A percentile compares a stretch with the other conserved stretches of the same genome.
Conservation (phyloP, 768 basidiomycete genomes). For the Galerina sulciceps region DNA sequence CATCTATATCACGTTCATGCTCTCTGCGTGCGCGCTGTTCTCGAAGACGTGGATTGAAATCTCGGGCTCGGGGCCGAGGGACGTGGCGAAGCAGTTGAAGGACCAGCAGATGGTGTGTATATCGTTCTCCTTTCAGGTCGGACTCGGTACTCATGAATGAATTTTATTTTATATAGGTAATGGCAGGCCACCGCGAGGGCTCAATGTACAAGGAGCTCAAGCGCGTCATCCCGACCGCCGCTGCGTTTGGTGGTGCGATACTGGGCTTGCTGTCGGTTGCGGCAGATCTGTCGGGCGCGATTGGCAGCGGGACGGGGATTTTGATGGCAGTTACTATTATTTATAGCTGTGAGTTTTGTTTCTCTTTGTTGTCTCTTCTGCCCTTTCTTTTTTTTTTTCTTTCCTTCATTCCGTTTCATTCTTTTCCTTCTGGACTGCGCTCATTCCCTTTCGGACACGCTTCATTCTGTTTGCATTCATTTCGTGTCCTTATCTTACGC, state of each 20-base stretch:
- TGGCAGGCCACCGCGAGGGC: constrained; percentile 92
- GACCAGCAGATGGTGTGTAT: constrained; percentile 91
- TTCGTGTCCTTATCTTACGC: too few species aligned
- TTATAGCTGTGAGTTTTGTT: constrained; percentile 75
- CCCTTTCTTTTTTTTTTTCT: neutral
- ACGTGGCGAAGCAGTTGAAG: constrained; percentile 97
- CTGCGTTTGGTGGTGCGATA: constrained; percentile 96
- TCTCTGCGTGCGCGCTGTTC: constrained; percentile 94
- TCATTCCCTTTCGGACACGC: too few species aligned
- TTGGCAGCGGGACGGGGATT: constrained; percentile 95
- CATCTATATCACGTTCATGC: constrained; percentile 91
- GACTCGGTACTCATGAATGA: neutral
- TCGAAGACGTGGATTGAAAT: constrained; percentile 99
- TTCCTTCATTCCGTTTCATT: neutral
- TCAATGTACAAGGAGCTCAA: constrained; percentile 99
- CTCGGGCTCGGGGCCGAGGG: constrained; percentile 92
- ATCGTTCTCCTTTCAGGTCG: neutral
- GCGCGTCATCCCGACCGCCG: constrained; percentile 96
- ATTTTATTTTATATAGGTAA: constrained; percentile 47
- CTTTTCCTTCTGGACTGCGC: too few species aligned
- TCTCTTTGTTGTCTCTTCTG: neutral
- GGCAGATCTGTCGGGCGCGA: constrained; percentile 94
- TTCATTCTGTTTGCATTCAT: too few species aligned
- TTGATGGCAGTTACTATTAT: constrained; percentile 98
- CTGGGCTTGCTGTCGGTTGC: constrained; percentile 89